phyloP scores from a whole-genome alignment of 352 stramenopile species.

The Globisporangium canariense region DNA sequence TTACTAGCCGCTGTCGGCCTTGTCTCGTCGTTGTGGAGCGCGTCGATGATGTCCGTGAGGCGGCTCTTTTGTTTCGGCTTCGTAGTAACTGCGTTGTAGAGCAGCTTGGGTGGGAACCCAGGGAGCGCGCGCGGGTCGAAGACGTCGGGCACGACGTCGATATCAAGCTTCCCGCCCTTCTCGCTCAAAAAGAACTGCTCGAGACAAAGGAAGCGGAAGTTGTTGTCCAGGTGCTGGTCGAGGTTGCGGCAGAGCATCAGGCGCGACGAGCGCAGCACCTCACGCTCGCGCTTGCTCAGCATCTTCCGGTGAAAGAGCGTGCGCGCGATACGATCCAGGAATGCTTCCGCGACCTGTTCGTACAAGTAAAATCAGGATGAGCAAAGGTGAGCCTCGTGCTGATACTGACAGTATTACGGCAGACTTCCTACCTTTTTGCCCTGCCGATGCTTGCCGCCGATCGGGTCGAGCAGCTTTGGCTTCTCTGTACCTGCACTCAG shows the following conservation, averaged over 20 bases:
- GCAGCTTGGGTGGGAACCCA: slow-evolving; percentile 33
- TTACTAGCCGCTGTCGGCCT: not conserved
- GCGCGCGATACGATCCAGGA: slow-evolving; percentile 56
- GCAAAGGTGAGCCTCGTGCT: not conserved
- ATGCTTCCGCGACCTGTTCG: slow-evolving; percentile 45
- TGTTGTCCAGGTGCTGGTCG: slow-evolving; percentile 39
- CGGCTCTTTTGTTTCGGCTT: not conserved
- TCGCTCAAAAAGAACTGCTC: slow-evolving; percentile 57
- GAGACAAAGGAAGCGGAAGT: slow-evolving; percentile 55
- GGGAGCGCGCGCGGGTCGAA: slow-evolving; percentile 44
- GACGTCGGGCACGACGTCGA: slow-evolving; percentile 39
- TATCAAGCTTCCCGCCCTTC: slow-evolving; percentile 25
- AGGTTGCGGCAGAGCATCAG: slow-evolving; percentile 67
- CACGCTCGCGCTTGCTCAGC: slow-evolving; percentile 43
- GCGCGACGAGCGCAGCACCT: slow-evolving; percentile 43
- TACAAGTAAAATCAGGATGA: not conserved
- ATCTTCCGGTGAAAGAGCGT: slow-evolving; percentile 37
- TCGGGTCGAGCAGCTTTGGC: slow-evolving; percentile 41
- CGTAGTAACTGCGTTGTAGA: not conserved
- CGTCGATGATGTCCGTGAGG: slow-evolving; percentile 4
- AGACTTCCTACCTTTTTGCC: slow-evolving; percentile 33
- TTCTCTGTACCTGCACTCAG: not conserved
- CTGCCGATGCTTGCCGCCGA: slow-evolving; percentile 34
- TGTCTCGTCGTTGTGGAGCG: slow-evolving; percentile 5
- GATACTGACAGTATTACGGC: not conserved